phyloP scores from a whole-genome alignment of 2,329 filamentous ascomycete genomes.

The Teratosphaeria nubilosa region DNA sequence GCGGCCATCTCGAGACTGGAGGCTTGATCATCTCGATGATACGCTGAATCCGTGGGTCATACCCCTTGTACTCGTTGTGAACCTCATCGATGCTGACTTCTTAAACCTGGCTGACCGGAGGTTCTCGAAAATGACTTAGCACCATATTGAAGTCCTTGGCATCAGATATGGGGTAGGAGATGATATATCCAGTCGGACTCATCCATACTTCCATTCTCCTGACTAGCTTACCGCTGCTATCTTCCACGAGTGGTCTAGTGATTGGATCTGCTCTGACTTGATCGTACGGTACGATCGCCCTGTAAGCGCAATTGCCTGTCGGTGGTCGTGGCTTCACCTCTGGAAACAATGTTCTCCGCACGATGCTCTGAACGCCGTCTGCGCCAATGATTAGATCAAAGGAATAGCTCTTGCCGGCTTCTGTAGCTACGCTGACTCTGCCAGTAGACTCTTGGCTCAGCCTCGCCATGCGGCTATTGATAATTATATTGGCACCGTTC shows the following conservation, averaged over 20 bases:
- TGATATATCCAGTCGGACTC: constrained; percentile 30
- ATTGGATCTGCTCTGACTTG: constrained; percentile 34
- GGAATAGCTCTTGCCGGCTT: constrained; percentile 10
- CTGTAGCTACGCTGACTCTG: constrained; percentile 23
- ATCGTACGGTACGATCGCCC: constrained; percentile 36
- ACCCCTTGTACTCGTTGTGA: constrained; percentile 32
- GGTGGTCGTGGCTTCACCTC: constrained; percentile 31
- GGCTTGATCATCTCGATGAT: constrained; percentile 32
- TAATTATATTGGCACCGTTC: constrained; percentile 30
- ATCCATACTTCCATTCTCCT: constrained; percentile 40
- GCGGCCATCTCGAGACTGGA: constrained; percentile 32
- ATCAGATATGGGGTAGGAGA: constrained; percentile 37
- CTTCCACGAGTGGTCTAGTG: constrained; percentile 21
- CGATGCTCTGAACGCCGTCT: constrained; percentile 24
- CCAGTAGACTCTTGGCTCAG: constrained; percentile 21
- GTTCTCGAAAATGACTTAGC: constrained; percentile 32
- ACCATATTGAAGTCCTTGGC: constrained; percentile 38
- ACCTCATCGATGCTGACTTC: constrained; percentile 36
- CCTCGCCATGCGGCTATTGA: constrained; percentile 28
- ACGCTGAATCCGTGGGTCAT: constrained; percentile 35
- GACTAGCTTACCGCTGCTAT: constrained; percentile 24
- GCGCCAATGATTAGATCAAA: constrained; percentile 24
- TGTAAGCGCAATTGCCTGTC: constrained; percentile 37
- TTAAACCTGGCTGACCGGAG: constrained; percentile 27
- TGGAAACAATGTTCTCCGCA: constrained; percentile 32